A percentile compares a stretch with the other conserved stretches of the same genome.
Evolutionary conservation across 768 basidiomycete genomes (phyloP).

Genomic region (Pulveroboletus sp.): DNA sequence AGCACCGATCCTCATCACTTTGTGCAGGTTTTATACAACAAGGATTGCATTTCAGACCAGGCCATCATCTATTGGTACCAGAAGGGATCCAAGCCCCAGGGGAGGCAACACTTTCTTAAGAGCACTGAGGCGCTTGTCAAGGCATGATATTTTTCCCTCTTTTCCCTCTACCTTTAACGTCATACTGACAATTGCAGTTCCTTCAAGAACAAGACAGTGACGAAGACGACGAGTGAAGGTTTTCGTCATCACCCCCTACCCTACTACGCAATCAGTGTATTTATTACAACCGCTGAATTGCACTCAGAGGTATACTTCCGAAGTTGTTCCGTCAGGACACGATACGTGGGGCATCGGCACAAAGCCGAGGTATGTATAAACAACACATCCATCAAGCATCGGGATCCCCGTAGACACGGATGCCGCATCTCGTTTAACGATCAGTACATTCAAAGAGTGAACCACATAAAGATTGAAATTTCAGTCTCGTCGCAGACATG

Average conservation of each 20-base stretch:
- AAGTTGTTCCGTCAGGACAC: background rate
- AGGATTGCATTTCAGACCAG: slow-evolving; percentile 91
- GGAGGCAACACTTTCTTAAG: slow-evolving; percentile 92
- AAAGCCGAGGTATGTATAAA: slow-evolving; percentile 3
- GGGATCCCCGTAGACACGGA: background rate
- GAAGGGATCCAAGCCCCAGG: slow-evolving; percentile 95
- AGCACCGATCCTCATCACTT: slow-evolving; percentile 5
- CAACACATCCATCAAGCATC: background rate
- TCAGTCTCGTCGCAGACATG: background rate
- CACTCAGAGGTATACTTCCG: slow-evolving; percentile 10
- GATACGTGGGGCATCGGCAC: background rate
- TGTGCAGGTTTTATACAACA: slow-evolving; percentile 86
- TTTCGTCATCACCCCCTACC: background rate
- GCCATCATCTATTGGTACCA: slow-evolving; percentile 98
- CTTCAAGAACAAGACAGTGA: slow-evolving; percentile 81
- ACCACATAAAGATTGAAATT: background rate
- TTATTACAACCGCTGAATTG: slow-evolving; percentile 13
- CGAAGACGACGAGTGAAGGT: slow-evolving; percentile 43
- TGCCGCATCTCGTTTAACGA: background rate
- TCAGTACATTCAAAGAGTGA: background rate
- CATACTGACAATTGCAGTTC: slow-evolving; percentile 61
- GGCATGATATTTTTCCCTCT: slow-evolving; percentile 35
- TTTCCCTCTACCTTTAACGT: slow-evolving; percentile 5
- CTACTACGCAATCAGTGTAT: slow-evolving; percentile 12
- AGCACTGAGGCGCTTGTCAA: slow-evolving; percentile 85